Evolutionary conservation across 176 grass and related monocot species (phyloP), one percentile per base, ranked within the genome.

Genomic region (Triticum dicoccoides): DNA sequence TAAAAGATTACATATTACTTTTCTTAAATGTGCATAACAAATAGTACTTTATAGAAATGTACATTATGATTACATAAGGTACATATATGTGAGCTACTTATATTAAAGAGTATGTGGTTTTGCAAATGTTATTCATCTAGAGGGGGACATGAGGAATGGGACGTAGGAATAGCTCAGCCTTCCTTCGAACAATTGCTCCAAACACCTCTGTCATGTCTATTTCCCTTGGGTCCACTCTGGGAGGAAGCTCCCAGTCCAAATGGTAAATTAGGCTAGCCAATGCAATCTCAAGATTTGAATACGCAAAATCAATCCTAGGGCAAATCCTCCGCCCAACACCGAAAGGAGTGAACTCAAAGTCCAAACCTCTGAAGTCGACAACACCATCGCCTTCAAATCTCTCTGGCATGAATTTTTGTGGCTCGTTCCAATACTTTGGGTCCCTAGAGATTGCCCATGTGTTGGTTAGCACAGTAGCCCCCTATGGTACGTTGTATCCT

Each of bases 371-470:
- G 0, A 79, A 77, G 37, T 80, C 89, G 0, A 34, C 13, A 12
- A 4, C 49, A 3, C 17, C 3, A 0, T 65, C 59, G 11, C 35
- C 29, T 35, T 39, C 51, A 9, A 91, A 91, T 30, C 89, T 83
- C 80, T 87, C 89, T 20, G 85, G 89, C 52, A 18, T 52, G 80
- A 87, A 87, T 18, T 34, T 42, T 2, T 77, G 30, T 6, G 89
- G 64, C 32, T 91, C 85, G 1, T 52, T n/a, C 89, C 89, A 91
- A 6, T 80, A 61, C 12, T 65, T 74, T 0, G 80, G 89, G 29
- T 91, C 89, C 34, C 89, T 78, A 6, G 39, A 63, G 2, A 87
- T 49, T 5, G 65, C 80, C 89, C 89, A 91, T 34, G 32, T 63
- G 4, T 91, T 91, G 8, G 86, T 79, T 4, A 87, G 23, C 18